These are phyloP conservation scores for Blastobotrys chiropterorum DNA, from an alignment of 805 yeast species.

Conservation along the genomic window DNA sequence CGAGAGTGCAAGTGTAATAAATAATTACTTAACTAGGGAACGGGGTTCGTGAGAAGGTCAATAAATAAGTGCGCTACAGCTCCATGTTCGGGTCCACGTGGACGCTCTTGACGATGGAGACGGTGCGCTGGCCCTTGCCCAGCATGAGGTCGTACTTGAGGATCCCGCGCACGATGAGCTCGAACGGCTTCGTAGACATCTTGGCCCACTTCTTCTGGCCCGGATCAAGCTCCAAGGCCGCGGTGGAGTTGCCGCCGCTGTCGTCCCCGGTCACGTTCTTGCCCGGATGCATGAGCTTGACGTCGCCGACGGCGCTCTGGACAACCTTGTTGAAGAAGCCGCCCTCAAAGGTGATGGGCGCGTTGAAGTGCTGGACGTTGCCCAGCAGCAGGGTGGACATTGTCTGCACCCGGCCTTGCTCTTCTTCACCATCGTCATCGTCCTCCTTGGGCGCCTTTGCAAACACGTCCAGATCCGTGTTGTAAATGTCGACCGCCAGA, in stretches of 20 bases:
- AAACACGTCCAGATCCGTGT: conserved; percentile 76
- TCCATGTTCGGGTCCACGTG: conserved; percentile 18
- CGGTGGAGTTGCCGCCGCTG: conserved; percentile 14
- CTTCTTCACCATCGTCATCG: conserved; percentile 20
- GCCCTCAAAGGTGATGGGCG: conserved; percentile 70
- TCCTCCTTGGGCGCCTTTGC: conserved; percentile 35
- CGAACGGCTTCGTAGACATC: conserved; percentile 75
- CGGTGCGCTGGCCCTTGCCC: conserved; percentile 25
- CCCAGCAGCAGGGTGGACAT: conserved; percentile 72
- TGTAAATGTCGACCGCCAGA: conserved; percentile 54
- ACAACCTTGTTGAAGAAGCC: conserved; percentile 63
- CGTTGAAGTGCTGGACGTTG: conserved; percentile 55
- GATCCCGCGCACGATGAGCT: conserved; percentile 75
- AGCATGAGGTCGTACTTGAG: conserved; percentile 73
- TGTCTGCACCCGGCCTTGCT: background rate
- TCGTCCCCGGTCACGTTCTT: conserved; percentile 28
- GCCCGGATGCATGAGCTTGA: conserved; percentile 73
- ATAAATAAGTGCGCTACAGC: background rate
- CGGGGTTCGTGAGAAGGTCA: background rate
- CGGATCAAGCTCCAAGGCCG: conserved; percentile 20
- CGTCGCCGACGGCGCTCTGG: conserved; percentile 56
- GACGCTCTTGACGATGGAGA: conserved; percentile 20
- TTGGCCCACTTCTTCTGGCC: conserved; percentile 57
- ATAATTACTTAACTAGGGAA: no score
- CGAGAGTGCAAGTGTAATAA: no score